Base-by-base conservation (phyloP, 495 filamentous ascomycete genomes). In the Daldinia childiae region DNA sequence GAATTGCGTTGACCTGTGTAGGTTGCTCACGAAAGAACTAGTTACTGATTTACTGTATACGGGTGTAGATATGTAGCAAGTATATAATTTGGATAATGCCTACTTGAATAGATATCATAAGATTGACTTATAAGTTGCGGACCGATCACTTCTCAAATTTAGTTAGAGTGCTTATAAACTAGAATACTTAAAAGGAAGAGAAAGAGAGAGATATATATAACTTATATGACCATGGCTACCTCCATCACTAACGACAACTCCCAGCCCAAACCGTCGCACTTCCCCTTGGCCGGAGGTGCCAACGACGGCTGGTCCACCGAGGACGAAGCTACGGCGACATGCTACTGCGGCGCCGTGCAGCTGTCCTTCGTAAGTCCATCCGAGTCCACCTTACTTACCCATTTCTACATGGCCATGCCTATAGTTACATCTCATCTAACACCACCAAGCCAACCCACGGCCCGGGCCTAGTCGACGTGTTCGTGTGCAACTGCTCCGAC, bases 401-500 rank as follows among this genome's bases (percentile, higher is more conserved):
- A 34, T 34, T 9, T 12, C 32, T 2, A 32, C 30, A 11, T 32
- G 1, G 30, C 2, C 8, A 9, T 32, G 11, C 7, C 7, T 32
- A 32, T 59, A 15, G 8, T 39, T 26, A 26, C 24, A 62, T 32
- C 52, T 43, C 48, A 51, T 45, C 56, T 51, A 32, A 27, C 50
- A 60, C 52, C 2, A 59, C 57, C 6, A 21, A 85, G 82, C 82
- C 83, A 29, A 81, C 76, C 43, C 30, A 80, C 68, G 73, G 62
- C 8, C 79, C 81, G 2, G 85, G 83, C 51, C 73, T 87, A 1
- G 51, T 86, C 67, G 77, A 80, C 76, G 82, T 78, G 58, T 88
- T 87, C 74, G 62, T 87, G 68, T 89, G 86, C 77, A 82, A 89
- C 78, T 88, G 87, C 77, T 68, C 75, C 36, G 86, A 88, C 79